A percentile compares a stretch with the other conserved stretches of the same genome.
phyloP scores from a whole-genome alignment of 768 basidiomycete genomes.

The Boletus barrowsii region DNA sequence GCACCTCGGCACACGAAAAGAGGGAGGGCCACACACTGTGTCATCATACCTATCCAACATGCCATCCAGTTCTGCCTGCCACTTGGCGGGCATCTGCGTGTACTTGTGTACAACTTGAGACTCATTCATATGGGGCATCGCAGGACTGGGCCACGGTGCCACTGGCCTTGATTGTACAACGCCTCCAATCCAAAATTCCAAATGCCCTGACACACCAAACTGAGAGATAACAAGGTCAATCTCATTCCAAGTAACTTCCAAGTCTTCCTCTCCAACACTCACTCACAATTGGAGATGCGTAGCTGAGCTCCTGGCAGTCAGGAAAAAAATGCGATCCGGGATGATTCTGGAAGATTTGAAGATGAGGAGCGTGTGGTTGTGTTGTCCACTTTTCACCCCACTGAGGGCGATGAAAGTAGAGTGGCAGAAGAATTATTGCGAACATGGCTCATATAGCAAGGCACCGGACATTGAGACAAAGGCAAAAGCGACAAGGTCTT shows the following conservation, averaged over 20 bases:
- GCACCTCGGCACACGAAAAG: not conserved
- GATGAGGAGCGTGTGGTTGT: no score
- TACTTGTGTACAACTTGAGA: conserved; percentile 35
- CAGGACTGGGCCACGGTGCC: not conserved
- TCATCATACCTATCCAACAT: conserved; percentile 69
- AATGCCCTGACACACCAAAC: no score
- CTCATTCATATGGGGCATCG: not conserved
- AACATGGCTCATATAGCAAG: no score
- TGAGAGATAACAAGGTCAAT: no score
- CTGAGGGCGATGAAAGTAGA: no score
- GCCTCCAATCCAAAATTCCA: no score
- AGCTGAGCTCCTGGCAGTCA: not conserved
- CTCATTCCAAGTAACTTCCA: no score
- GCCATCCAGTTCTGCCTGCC: conserved; percentile 55
- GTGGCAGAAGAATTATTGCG: no score
- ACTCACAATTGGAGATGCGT: not conserved
- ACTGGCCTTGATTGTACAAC: not conserved
- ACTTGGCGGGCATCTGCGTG: conserved; percentile 50
- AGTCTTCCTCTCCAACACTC: not conserved
- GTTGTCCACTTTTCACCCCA: no score
- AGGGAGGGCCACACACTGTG: conserved; percentile 49
- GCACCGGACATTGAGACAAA: no score
- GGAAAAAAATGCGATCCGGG: conserved; percentile 42
- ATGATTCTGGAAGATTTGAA: conserved; percentile 64
- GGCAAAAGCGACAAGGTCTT: no score